These are phyloP conservation scores for Trichoderma breve DNA, from an alignment of 2,329 filamentous ascomycete species.

Conservation along the genomic window DNA sequence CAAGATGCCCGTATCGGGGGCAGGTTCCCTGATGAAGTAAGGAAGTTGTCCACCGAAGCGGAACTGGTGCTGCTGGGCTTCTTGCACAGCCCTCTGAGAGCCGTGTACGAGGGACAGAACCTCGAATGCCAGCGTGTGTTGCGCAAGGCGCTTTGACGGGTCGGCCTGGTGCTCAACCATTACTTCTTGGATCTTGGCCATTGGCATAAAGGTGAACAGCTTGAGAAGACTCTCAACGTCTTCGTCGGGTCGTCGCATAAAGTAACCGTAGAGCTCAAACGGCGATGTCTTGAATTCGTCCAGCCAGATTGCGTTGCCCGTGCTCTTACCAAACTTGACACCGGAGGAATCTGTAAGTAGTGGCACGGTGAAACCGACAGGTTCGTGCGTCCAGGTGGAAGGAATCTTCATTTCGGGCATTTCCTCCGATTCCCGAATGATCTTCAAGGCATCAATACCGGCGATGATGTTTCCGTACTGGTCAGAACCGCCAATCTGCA, in stretches of 20 bases:
- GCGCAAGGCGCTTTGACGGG: slow-evolving; percentile 71
- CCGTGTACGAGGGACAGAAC: slow-evolving; percentile 81
- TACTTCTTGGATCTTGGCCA: slow-evolving; percentile 62
- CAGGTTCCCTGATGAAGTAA: slow-evolving; percentile 32
- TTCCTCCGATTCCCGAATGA: slow-evolving; percentile 60
- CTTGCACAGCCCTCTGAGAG: slow-evolving; percentile 57
- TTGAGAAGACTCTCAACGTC: slow-evolving; percentile 81
- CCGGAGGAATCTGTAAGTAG: slow-evolving; percentile 82
- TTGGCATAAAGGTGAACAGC: slow-evolving; percentile 84
- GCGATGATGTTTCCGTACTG: slow-evolving; percentile 96
- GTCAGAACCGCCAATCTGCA: slow-evolving; percentile 93
- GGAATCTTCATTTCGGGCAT: slow-evolving; percentile 42
- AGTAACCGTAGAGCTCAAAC: slow-evolving; percentile 90
- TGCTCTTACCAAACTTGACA: slow-evolving; percentile 90
- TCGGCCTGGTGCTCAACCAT: slow-evolving; percentile 68
- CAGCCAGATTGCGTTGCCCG: slow-evolving; percentile 92
- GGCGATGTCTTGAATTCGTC: slow-evolving; percentile 74
- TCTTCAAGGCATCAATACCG: slow-evolving; percentile 81
- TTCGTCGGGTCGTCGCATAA: slow-evolving; percentile 76
- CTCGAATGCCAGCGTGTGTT: slow-evolving; percentile 80
- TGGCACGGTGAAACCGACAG: slow-evolving; percentile 86
- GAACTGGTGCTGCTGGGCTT: slow-evolving; percentile 54
- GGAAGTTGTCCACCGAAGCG: slow-evolving; percentile 45
- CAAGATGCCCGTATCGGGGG: slow-evolving; percentile 32
- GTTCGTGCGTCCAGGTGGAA: slow-evolving; percentile 48